A percentile compares a stretch with the other conserved stretches of the same genome.
These are phyloP conservation scores for Solanum tarapatanum DNA, from an alignment of 257 asterid species.

Conservation along the genomic window DNA sequence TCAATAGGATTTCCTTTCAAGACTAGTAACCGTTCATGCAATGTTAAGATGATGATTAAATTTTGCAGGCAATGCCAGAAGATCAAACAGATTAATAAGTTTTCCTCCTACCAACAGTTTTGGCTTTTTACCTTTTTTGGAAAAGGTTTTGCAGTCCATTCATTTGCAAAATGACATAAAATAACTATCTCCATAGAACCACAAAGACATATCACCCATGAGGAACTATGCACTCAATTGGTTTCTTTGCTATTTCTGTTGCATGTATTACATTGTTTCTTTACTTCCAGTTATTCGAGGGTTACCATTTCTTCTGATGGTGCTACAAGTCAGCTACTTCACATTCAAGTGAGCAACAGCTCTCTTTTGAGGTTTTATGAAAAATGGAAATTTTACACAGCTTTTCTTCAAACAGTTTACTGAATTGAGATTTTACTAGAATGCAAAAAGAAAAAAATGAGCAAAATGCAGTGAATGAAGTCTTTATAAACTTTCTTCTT, in stretches of 20 bases:
- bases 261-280: not conserved
- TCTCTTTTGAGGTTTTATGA: not conserved
- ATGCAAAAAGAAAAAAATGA: not conserved
- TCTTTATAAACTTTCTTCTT: not conserved
- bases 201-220: not conserved
- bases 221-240: not conserved
- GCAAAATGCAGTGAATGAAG: not conserved
- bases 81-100: not conserved
- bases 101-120: not conserved
- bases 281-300: not conserved
- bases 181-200: not conserved
- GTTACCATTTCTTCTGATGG: not conserved
- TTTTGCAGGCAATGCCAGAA: not conserved
- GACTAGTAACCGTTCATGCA: not conserved
- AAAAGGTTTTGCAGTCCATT: not conserved
- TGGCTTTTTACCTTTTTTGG: not conserved
- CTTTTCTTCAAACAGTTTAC: not conserved
- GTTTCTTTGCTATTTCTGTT: not conserved
- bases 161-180: not conserved
- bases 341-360: not conserved
- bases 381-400: not conserved
- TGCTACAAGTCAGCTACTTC: not conserved
- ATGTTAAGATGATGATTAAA: not conserved
- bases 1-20: not conserved
- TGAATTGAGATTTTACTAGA: not conserved